Percentiles rank a stretch among this genome's conserved stretches.
These are phyloP conservation scores for Fusarium citri DNA, from an alignment of 2,329 filamentous ascomycete genomes.

Conservation along the genomic window DNA sequence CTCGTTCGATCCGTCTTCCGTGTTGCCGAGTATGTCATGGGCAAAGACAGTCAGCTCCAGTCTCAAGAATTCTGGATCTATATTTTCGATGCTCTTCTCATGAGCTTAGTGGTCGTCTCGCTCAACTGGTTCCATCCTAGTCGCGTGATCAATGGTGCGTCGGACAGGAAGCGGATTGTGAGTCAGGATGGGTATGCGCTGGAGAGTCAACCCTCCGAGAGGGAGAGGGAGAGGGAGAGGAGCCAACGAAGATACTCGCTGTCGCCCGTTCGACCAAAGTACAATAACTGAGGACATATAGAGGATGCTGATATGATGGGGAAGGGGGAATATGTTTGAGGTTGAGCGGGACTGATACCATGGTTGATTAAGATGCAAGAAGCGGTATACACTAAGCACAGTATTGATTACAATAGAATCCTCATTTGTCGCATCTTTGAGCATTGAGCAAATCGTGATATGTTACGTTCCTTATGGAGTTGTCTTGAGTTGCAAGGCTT, in stretches of 20 bases:
- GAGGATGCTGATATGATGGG: neutral
- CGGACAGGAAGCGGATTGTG: slow-evolving; percentile 35
- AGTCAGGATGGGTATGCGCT: slow-evolving; percentile 44
- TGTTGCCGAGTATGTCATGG: slow-evolving; percentile 56
- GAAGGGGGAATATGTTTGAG: neutral
- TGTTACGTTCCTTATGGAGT: neutral
- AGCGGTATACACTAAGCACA: neutral
- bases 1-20: slow-evolving; percentile 57
- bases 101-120: slow-evolving; percentile 46
- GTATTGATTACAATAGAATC: slow-evolving; percentile 9
- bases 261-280: slow-evolving; percentile 23
- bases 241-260: slow-evolving; percentile 15
- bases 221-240: slow-evolving; percentile 2
- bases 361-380: neutral
- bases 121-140: slow-evolving; percentile 47
- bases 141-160: slow-evolving; percentile 39
- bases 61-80: slow-evolving; percentile 53
- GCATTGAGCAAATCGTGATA: slow-evolving; percentile 4
- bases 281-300: neutral
- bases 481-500: slow-evolving; percentile 13
- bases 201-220: slow-evolving; percentile 37
- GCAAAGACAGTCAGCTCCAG: slow-evolving; percentile 50
- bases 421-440: slow-evolving; percentile 9
- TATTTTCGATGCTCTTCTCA: slow-evolving; percentile 54
- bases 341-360: slow-evolving; percentile 13